Base-by-base conservation (phyloP, 352 stramenopile genomes). In the Pythium oligandrum region DNA sequence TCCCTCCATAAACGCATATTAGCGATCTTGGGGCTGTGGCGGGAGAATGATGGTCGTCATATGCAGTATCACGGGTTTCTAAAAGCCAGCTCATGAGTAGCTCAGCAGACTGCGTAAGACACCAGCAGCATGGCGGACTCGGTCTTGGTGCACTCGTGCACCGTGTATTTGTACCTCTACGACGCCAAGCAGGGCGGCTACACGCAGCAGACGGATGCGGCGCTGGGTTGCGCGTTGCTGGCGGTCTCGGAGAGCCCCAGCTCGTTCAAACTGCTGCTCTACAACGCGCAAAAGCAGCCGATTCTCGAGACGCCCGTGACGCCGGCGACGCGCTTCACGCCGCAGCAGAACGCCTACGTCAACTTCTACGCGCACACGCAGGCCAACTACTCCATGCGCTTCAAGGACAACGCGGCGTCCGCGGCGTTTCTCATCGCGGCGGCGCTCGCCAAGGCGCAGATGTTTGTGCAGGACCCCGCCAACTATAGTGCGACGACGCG, bases 341-440 rank as follows among this genome's bases (percentile, higher is more conserved):
- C 75, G 42, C 82, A 92, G 59, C 73, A 87, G 43, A 75, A 89
- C 60, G 55, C 84, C 51, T 90, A 92, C 58, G 75, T 88, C 9
- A 82, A 82, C 57, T 86, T 90, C 50, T 76, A 81, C 49, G 71
- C 82, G 37, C 53, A 54, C 17, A 48, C 61, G 44, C 74, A 86
- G 51, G 53, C 69, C 11, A 83, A 86, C 63, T 92, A 72, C 61
- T 79, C 82, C 26, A 83, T 92, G 78, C 78, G 79, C 42, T 92
- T 92, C 59, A 77, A 79, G 32, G 82, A 90, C 53, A 66, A 64
- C 0, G 42, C 39, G 6, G 56, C 59, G 5, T 61, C 71, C 40
- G 55, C 59, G 9, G 52, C 48, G 5, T 90, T 90, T 57, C 65
- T 90, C 0, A 51, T 54, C 4, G 75, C 77, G 1, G 67, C 83